Evolutionary conservation across 108 stramenopile species (phyloP).

Genomic region (Schizochytrium sp.): DNA sequence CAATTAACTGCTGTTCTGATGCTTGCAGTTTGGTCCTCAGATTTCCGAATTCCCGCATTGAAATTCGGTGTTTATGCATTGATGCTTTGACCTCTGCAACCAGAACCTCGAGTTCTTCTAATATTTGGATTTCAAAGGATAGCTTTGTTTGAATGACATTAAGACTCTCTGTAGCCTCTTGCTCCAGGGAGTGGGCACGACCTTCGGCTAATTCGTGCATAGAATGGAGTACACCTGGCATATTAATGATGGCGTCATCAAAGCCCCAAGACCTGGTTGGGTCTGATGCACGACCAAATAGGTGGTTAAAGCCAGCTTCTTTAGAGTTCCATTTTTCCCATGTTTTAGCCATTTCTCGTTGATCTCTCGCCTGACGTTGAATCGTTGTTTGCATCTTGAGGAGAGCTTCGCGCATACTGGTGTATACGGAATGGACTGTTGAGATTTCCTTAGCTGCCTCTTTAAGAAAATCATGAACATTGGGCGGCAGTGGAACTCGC

Average conservation of each 20-base stretch:
- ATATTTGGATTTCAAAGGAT: constrained; percentile 3
- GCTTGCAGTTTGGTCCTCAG: neutral
- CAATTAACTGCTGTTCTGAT: constrained; percentile 13
- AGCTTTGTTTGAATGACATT: constrained; percentile 3
- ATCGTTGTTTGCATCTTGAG: constrained; percentile 34
- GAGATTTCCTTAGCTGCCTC: constrained; percentile 27
- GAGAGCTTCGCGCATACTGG: neutral
- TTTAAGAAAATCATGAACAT: neutral
- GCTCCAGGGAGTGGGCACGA: constrained; percentile 28
- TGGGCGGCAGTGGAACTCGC: constrained; percentile 38
- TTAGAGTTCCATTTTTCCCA: constrained; percentile 30
- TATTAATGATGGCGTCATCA: neutral
- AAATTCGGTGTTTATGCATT: neutral
- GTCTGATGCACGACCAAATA: constrained; percentile 14
- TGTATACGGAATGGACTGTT: constrained; percentile 17
- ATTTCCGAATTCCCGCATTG: constrained; percentile 20
- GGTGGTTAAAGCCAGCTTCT: constrained; percentile 7
- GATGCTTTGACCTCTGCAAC: constrained; percentile 25
- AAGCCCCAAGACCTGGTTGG: neutral
- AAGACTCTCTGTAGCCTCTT: constrained; percentile 18
- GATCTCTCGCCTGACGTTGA: constrained; percentile 1
- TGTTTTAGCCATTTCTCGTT: constrained; percentile 2
- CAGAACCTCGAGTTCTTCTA: neutral
- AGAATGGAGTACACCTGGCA: neutral
- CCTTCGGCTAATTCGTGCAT: constrained; percentile 37